Evolutionary conservation across 2,329 filamentous ascomycete genomes (phyloP).

Genomic region (Endoconidiophora polonica): DNA sequence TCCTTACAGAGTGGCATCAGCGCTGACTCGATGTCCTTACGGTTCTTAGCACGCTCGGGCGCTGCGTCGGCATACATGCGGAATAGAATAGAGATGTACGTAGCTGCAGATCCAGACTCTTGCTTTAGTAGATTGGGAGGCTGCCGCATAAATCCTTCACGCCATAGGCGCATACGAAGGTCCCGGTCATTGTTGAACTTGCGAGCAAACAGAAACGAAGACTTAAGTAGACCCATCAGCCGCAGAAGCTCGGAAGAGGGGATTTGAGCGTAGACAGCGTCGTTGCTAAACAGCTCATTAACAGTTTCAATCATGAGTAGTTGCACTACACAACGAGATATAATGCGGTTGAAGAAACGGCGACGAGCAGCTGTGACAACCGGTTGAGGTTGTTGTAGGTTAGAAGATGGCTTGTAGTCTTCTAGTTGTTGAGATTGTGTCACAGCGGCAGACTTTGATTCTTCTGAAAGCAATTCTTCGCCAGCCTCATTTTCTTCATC

Average conservation of each 20-base stretch:
- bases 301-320: conserved; percentile 99
- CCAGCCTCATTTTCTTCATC: conserved; percentile 17
- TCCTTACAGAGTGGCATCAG: conserved; percentile 90
- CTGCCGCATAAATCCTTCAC: conserved; percentile 99
- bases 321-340: conserved; percentile 93
- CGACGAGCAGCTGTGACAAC: conserved; percentile 85
- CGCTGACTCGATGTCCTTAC: conserved; percentile 73
- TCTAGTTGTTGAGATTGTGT: conserved; percentile 34
- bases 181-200: conserved; percentile 98
- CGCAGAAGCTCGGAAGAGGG: conserved; percentile 77
- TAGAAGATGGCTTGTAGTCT: conserved; percentile 67
- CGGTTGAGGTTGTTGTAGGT: conserved; percentile 70
- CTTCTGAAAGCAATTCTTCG: too few relatives aligned
- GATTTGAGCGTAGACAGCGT: conserved; percentile 84
- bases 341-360: conserved; percentile 97
- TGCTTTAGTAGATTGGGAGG: conserved; percentile 96
- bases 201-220: conserved; percentile 90
- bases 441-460: conserved; percentile 10
- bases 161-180: conserved; percentile 81
- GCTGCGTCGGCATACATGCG: conserved; percentile 90
- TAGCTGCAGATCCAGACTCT: conserved; percentile 79
- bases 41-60: conserved; percentile 62
- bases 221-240: conserved; percentile 87
- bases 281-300: conserved; percentile 95
- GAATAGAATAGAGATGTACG: conserved; percentile 90